Base-by-base conservation (phyloP, 1,139 yeast genomes). In the Scheffersomyces titani region DNA sequence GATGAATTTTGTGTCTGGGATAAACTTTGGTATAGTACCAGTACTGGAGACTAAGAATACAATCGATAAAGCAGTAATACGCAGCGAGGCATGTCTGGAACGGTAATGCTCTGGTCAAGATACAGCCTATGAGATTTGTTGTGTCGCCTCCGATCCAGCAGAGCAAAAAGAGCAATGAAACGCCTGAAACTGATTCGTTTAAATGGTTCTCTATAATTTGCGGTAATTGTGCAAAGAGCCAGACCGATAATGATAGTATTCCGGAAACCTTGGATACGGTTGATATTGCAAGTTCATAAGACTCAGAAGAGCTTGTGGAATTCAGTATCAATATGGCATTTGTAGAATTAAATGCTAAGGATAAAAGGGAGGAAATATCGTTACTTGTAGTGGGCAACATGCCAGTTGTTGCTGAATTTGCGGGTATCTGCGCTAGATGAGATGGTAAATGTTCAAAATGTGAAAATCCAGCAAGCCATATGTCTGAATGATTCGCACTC, bases 221-320 rank as follows among this genome's bases (percentile, higher is more conserved):
- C n/a, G 72, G 72, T 9, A 69, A 61, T 59, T 69, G 72, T 13
- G 72, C 72, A 62, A 69, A 68, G 19, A 69, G 65, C 72, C 72
- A 69, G 49, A 74, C 65, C 16, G 70, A 64, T 40, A 74, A 61
- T 19, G 78, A 73, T 5, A 72, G 57, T 20, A 70, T 63, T 0
- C 77, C 77, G 19, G 68, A 57, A 3, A 61, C 51, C 52, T 62
- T 62, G 13, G 71, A 67, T 19, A 66, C 53, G 5, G 57, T 9
- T 54, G 24, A 55, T 9, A 60, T 40, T 24, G 55, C 18, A 22
- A 49, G 24, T 22, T 60, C 63, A 13, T 50, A 36, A 5, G 20
- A 19, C 11, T 19, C 16, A 5, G 49, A 46, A 13, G 49, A 20
- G 22, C 22, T 9, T 19, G 49, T 19, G 40, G 40, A 30, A 30